Evolutionary conservation across 208 protist species (phyloP).

Genomic region (Leishmania tarentolae): DNA sequence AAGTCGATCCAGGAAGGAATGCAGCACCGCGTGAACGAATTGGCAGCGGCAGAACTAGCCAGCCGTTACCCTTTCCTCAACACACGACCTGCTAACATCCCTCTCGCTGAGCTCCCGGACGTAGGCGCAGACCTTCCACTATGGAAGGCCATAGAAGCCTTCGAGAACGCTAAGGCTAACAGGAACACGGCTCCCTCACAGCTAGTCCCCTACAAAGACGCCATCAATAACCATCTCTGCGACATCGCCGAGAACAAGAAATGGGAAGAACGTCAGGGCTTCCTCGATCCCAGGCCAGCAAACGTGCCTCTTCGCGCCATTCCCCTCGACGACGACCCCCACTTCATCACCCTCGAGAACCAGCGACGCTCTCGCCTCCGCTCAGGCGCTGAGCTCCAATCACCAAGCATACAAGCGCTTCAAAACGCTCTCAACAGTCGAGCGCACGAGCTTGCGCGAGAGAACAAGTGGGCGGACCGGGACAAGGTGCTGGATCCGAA

Average conservation of each 20-base stretch:
- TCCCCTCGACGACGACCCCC: constrained; percentile 32
- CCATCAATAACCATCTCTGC: constrained; percentile 33
- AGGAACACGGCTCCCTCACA: not conserved
- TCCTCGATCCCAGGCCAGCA: constrained; percentile 31
- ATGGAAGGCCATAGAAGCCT: constrained; percentile 9
- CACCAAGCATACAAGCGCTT: not conserved
- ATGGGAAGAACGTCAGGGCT: constrained; percentile 33
- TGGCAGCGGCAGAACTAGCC: constrained; percentile 41
- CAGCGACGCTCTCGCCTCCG: constrained; percentile 11
- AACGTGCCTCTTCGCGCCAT: constrained; percentile 32
- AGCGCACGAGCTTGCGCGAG: constrained; percentile 43
- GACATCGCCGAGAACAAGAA: constrained; percentile 35
- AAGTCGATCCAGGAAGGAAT: constrained; percentile 27
- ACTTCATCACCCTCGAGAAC: constrained; percentile 15
- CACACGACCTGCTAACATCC: constrained; percentile 29
- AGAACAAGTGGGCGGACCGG: constrained; percentile 42
- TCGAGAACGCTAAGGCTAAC: constrained; percentile 17
- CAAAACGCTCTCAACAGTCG: constrained; percentile 56
- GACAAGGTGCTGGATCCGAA: constrained; percentile 35
- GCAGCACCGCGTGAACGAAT: constrained; percentile 50
- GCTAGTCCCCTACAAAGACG: constrained; percentile 12
- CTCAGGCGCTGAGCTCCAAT: not conserved
- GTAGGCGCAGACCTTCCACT: constrained; percentile 39
- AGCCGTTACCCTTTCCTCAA: constrained; percentile 39
- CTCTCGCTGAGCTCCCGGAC: constrained; percentile 24